phyloP scores from a whole-genome alignment of 805 yeast genomes.

The Starmerella bombicola region DNA sequence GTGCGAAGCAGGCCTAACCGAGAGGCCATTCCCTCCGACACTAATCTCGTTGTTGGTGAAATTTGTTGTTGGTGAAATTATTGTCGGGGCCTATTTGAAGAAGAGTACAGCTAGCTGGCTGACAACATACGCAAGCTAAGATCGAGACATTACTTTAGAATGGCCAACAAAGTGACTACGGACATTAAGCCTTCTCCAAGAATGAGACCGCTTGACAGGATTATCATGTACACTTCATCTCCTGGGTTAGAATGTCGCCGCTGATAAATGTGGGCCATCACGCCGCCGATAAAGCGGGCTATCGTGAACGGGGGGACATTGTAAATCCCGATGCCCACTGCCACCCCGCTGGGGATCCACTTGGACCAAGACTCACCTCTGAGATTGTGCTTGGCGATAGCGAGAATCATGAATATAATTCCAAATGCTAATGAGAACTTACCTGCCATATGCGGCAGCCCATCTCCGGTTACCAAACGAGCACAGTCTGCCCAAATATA shows the following conservation, averaged over 20 bases:
- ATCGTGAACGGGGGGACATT: conserved; percentile 87
- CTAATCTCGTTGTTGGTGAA: no score
- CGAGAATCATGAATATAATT: conserved; percentile 47
- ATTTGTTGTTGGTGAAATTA: no score
- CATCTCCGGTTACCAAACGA: conserved; percentile 78
- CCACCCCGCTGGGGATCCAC: conserved; percentile 85
- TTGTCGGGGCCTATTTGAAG: no score
- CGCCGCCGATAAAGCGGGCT: conserved; percentile 86
- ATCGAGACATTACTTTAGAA: conserved; percentile 27
- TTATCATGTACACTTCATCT: conserved; percentile 62
- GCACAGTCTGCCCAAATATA: conserved; percentile 95
- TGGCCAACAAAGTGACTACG: conserved; percentile 66
- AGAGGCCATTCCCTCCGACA: no score
- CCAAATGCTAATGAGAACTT: conserved; percentile 59
- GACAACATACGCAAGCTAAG: no score
- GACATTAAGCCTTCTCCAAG: conserved; percentile 90
- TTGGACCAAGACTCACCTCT: conserved; percentile 21
- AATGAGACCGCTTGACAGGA: conserved; percentile 82
- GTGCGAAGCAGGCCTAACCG: no score
- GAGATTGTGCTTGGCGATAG: conserved; percentile 34
- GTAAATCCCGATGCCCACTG: conserved; percentile 93
- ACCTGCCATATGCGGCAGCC: conserved; percentile 70
- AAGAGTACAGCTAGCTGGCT: no score
- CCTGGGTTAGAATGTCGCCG: conserved; percentile 26
- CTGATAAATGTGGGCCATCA: conserved; percentile 44